These are phyloP conservation scores for Chlorella sorokiniana DNA, from an alignment of 139 green algal species.

Conservation along the genomic window DNA sequence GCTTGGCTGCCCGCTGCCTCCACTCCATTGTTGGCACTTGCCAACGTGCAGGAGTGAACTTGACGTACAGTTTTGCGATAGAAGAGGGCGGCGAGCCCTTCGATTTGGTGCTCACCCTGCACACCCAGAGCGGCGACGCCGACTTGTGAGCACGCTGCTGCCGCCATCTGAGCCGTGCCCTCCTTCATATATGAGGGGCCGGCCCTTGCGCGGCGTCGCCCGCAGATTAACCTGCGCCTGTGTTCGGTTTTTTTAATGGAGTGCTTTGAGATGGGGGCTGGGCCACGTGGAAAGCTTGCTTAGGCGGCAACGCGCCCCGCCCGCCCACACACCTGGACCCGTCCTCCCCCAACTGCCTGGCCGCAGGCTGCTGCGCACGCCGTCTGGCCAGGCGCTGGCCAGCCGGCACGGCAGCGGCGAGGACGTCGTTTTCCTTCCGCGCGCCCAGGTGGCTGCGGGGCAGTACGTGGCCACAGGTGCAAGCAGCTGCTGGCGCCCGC, in stretches of 20 bases:
- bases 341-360: not conserved
- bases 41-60: constrained; percentile 2
- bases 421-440: constrained; percentile 14
- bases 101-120: constrained; percentile 4
- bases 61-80: not conserved
- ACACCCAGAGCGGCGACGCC: constrained; percentile 3
- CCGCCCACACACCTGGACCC: too few relatives aligned
- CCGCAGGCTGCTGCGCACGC: not conserved
- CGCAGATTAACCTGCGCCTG: not conserved
- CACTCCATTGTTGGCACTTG: not conserved
- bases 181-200: not conserved
- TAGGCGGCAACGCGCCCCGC: too few relatives aligned
- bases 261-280: too few relatives aligned
- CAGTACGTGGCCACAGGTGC: constrained; percentile 3
- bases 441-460: not conserved
- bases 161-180: too few relatives aligned
- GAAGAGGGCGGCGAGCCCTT: not conserved
- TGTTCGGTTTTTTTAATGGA: not conserved
- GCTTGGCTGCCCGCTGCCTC: not conserved
- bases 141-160: constrained; percentile 18
- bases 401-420: constrained; percentile 20
- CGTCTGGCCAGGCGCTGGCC: not conserved
- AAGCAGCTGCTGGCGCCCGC: too few relatives aligned
- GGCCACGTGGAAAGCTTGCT: too few relatives aligned
- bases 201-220: not conserved